Evolutionary conservation across 306 rosid genomes (phyloP).

Genomic region (Sesbania bispinosa): DNA sequence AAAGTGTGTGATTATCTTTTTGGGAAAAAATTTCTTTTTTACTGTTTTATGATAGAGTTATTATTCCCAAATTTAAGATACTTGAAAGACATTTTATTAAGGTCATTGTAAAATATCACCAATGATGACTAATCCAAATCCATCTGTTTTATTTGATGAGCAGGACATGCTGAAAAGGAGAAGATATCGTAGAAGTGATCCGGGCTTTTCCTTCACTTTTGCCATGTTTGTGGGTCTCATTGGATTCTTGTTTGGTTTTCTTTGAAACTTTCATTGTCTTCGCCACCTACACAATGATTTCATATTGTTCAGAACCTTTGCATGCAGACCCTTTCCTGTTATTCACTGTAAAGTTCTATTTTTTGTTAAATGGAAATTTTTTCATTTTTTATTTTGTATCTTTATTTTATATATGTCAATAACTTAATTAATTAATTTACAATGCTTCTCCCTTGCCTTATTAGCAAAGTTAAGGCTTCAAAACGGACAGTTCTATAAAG

Average conservation of each 20-base stretch:
- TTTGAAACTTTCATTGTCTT: constrained; percentile 63
- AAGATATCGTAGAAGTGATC: constrained; percentile 52
- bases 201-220: constrained; percentile 70
- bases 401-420: not conserved
- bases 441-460: not conserved
- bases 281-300: constrained; percentile 53
- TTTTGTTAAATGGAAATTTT: constrained; percentile 31
- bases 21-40: not conserved
- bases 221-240: constrained; percentile 78
- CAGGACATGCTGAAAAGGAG: constrained; percentile 74
- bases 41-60: too few relatives aligned
- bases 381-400: not conserved
- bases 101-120: too few relatives aligned
- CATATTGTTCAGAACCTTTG: constrained; percentile 12
- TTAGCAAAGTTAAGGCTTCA: not conserved
- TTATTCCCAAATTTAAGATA: too few relatives aligned
- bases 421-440: not conserved
- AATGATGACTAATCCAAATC: too few relatives aligned
- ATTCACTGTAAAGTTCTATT: constrained; percentile 32
- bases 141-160: constrained; percentile 2
- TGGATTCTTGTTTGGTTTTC: constrained; percentile 77
- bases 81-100: too few relatives aligned
- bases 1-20: too few relatives aligned
- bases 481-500: not conserved
- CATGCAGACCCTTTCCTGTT: constrained; percentile 20